These are phyloP conservation scores for Suhomyces pyralidae DNA, from an alignment of 805 yeast species.

Conservation along the genomic window DNA sequence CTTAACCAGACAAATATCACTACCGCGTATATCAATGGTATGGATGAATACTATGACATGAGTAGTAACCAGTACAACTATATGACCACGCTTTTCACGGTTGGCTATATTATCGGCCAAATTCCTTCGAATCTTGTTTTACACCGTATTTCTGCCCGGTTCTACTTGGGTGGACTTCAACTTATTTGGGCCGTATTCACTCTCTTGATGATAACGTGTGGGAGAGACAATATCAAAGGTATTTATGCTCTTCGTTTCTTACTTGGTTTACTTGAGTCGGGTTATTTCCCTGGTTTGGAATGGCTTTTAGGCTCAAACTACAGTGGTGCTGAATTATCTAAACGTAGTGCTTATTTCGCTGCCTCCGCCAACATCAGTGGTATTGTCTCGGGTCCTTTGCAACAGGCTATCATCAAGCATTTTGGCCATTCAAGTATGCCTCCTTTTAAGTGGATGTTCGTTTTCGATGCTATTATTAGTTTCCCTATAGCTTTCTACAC, in stretches of 20 bases:
- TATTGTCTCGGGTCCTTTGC: conserved; percentile 38
- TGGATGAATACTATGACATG: conserved; percentile 44
- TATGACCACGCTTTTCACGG: conserved; percentile 44
- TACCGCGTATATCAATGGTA: conserved; percentile 49
- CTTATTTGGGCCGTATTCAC: conserved; percentile 45
- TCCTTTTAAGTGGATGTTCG: conserved; percentile 47
- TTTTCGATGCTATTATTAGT: conserved; percentile 42
- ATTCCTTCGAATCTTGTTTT: conserved; percentile 47
- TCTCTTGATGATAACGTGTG: conserved; percentile 32
- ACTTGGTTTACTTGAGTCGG: conserved; percentile 46
- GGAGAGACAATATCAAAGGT: conserved; percentile 19
- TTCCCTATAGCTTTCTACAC: conserved; percentile 41
- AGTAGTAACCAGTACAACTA: conserved; percentile 44
- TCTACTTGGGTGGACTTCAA: conserved; percentile 43
- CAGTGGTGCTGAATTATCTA: conserved; percentile 30
- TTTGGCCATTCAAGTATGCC: conserved; percentile 15
- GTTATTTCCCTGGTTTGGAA: conserved; percentile 53
- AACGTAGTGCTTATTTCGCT: conserved; percentile 34
- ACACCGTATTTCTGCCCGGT: conserved; percentile 41
- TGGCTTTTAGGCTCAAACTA: conserved; percentile 33
- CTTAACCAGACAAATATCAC: conserved; percentile 41
- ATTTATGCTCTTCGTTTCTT: conserved; percentile 35
- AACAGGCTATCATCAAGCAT: conserved; percentile 24
- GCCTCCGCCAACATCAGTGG: conserved; percentile 35
- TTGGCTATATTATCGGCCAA: conserved; percentile 53